Evolutionary conservation across 2,329 filamentous ascomycete species (phyloP).

Genomic region (Graphiopsis chlorocephala): DNA sequence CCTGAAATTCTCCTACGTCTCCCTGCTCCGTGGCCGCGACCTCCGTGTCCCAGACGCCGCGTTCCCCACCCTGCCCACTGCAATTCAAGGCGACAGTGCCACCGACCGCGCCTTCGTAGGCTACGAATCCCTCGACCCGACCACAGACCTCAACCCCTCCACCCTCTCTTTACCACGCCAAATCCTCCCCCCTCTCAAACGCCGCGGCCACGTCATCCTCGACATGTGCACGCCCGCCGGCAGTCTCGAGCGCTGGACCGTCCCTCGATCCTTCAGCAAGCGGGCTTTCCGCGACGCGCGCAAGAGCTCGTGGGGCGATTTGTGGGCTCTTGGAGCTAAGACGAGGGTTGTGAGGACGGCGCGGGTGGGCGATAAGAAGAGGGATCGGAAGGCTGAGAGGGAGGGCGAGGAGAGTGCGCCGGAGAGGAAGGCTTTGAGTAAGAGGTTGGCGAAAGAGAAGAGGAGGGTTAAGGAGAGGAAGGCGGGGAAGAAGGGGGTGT

Average conservation of each 20-base stretch:
- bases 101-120: conserved; percentile 69
- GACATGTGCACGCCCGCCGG: conserved; percentile 88
- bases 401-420: conserved; percentile 20
- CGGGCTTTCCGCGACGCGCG: conserved; percentile 88
- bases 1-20: conserved; percentile 84
- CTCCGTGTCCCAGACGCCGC: conserved; percentile 42
- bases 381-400: conserved; percentile 17
- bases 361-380: conserved; percentile 31
- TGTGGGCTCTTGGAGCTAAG: conserved; percentile 95
- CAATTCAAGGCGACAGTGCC: conserved; percentile 53
- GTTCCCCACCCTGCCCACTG: conserved; percentile 30
- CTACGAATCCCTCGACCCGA: conserved; percentile 52
- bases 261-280: conserved; percentile 75
- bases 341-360: conserved; percentile 65
- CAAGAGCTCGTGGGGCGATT: conserved; percentile 86
- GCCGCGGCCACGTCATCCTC: conserved; percentile 80
- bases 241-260: conserved; percentile 87
- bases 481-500: conserved; percentile 34
- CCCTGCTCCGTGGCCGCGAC: conserved; percentile 73
- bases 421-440: conserved; percentile 16
- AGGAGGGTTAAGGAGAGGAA: conserved; percentile 40
- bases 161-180: conserved; percentile 73
- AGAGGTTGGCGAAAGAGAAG: conserved; percentile 21
- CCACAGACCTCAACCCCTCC: conserved; percentile 20
- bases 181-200: conserved; percentile 79